Evolutionary conservation across 164 flowering plant species (phyloP).

Genomic region (Brasenia schreberi): DNA sequence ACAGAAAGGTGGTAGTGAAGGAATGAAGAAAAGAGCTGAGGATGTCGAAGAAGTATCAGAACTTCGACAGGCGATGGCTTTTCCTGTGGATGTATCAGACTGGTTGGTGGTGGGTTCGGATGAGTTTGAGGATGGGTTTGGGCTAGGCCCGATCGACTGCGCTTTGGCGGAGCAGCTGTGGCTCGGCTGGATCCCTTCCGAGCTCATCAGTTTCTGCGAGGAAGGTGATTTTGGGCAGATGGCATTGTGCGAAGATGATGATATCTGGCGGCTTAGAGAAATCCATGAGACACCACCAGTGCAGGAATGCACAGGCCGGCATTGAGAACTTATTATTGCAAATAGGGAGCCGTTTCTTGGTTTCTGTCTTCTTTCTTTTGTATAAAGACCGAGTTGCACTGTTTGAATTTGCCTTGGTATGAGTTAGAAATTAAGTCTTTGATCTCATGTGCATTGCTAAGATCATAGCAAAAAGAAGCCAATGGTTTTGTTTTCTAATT

Average conservation of each 20-base stretch:
- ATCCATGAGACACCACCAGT: neutral
- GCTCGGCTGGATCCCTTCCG: neutral
- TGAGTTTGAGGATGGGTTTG: neutral
- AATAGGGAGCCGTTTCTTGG: too few species aligned
- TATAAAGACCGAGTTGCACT: neutral
- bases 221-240: neutral
- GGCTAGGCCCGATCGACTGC: neutral
- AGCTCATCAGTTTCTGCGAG: neutral
- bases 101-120: neutral
- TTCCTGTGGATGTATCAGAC: neutral
- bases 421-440: too few species aligned
- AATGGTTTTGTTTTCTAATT: too few species aligned
- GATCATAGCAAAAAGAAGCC: too few species aligned
- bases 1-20: neutral
- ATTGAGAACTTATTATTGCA: too few species aligned
- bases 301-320: neutral
- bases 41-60: neutral
- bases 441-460: too few species aligned
- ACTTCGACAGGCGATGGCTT: neutral
- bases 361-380: neutral
- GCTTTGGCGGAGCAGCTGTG: neutral
- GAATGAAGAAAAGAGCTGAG: neutral
- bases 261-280: neutral
- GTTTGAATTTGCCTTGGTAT: too few species aligned
- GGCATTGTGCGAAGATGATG: neutral